Conservation (phyloP, 768 basidiomycete genomes). For the Lanmaoa rubissima region DNA sequence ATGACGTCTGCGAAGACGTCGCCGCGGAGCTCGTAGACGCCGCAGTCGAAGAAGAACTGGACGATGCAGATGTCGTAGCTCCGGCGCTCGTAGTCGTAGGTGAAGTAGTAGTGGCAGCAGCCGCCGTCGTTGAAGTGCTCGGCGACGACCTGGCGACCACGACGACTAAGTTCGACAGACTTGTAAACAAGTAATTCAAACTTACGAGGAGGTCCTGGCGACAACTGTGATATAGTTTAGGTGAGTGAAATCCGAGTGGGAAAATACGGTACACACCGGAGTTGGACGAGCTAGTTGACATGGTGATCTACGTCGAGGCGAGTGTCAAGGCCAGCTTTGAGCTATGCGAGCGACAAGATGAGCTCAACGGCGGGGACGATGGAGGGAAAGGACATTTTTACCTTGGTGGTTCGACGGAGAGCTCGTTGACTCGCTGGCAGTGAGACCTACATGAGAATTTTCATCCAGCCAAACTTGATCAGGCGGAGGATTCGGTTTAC, state of each 20-base stretch:
- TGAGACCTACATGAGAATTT: conserved; percentile 21
- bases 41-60: background rate
- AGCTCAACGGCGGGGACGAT: background rate
- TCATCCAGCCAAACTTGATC: conserved; percentile 1
- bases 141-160: background rate
- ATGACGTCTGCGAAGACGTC: conserved; percentile 1
- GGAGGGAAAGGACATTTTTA: background rate
- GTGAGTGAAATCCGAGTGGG: background rate
- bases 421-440: conserved; percentile 8
- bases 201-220: conserved; percentile 2
- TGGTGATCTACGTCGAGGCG: conserved; percentile 4
- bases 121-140: background rate
- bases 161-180: background rate
- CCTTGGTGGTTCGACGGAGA: conserved; percentile 6
- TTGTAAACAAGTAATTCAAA: background rate
- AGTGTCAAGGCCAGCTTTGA: conserved; percentile 1
- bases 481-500: conserved; percentile 14
- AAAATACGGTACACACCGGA: conserved; percentile 8
- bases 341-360: background rate
- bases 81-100: conserved; percentile 3
- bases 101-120: background rate
- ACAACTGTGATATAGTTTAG: background rate
- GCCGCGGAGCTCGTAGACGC: background rate
- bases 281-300: background rate
- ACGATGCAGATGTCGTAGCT: background rate